These are phyloP conservation scores for Astraeus odoratus DNA, from an alignment of 768 basidiomycete genomes.

Conservation along the genomic window DNA sequence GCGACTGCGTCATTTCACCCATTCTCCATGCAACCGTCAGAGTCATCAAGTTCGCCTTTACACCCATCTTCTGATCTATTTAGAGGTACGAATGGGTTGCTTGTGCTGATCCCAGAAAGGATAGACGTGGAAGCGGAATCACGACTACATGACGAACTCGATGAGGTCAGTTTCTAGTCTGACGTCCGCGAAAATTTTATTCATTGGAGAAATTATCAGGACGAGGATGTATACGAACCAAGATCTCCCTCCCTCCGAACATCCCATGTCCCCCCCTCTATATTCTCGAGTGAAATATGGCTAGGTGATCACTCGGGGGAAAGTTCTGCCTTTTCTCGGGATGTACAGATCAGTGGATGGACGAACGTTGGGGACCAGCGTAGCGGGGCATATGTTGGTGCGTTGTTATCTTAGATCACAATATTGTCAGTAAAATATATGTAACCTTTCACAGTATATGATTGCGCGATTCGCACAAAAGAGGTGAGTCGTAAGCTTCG, in stretches of 20 bases:
- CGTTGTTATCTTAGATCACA: slow-evolving; percentile 12
- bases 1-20: not conserved
- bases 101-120: slow-evolving; percentile 48
- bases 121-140: slow-evolving; percentile 70
- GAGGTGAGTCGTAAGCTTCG: slow-evolving; percentile 31
- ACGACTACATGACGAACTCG: slow-evolving; percentile 57
- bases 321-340: slow-evolving; percentile 51
- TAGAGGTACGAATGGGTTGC: slow-evolving; percentile 36
- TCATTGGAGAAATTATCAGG: not conserved
- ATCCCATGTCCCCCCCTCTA: slow-evolving; percentile 38
- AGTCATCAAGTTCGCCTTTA: slow-evolving; percentile 4
- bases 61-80: slow-evolving; percentile 34
- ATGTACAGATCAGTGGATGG: slow-evolving; percentile 65
- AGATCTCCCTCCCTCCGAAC: slow-evolving; percentile 16
- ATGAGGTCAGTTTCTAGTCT: slow-evolving; percentile 30
- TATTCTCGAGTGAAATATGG: slow-evolving; percentile 67
- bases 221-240: slow-evolving; percentile 16
- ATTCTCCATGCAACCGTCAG: slow-evolving; percentile 7
- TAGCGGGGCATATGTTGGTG: slow-evolving; percentile 62
- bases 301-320: slow-evolving; percentile 54
- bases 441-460: slow-evolving; percentile 42
- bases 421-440: not conserved
- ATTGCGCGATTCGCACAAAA: slow-evolving; percentile 61
- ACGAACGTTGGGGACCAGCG: slow-evolving; percentile 61
- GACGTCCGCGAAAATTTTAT: not conserved